phyloP scores from a whole-genome alignment of 495 filamentous ascomycete species.

The Xylaria nigripes region DNA sequence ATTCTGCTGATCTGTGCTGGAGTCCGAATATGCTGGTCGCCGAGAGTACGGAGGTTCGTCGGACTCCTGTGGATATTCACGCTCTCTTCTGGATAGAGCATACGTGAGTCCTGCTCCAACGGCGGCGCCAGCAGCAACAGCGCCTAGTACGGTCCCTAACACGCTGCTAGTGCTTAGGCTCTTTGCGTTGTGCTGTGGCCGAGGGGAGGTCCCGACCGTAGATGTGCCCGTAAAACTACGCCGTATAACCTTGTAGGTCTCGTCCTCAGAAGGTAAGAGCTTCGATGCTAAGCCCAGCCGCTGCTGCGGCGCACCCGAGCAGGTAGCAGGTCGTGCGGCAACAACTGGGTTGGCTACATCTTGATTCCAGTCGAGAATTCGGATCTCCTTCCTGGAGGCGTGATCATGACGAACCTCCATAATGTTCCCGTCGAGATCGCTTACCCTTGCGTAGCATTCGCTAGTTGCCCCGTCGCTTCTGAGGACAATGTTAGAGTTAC shows the following conservation, averaged over 20 bases:
- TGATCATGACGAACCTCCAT: slow-evolving; percentile 37
- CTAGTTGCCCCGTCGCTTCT: slow-evolving; percentile 10
- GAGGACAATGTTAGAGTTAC: slow-evolving; percentile 11
- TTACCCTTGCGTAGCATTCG: slow-evolving; percentile 29
- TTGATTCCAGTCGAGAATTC: slow-evolving; percentile 45
- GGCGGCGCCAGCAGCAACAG: slow-evolving; percentile 62
- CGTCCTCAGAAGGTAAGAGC: slow-evolving; percentile 12
- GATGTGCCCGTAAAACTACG: slow-evolving; percentile 30
- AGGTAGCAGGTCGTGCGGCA: slow-evolving; percentile 17
- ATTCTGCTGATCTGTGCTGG: slow-evolving; percentile 22
- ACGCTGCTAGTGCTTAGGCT: slow-evolving; percentile 35
- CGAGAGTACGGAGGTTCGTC: slow-evolving; percentile 26
- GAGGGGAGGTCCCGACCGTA: slow-evolving; percentile 25
- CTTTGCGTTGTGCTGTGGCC: slow-evolving; percentile 24
- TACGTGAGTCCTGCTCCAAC: slow-evolving; percentile 69
- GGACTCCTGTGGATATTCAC: slow-evolving; percentile 33
- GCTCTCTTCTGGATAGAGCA: slow-evolving; percentile 54
- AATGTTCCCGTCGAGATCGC: slow-evolving; percentile 46
- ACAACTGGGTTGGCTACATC: slow-evolving; percentile 28
- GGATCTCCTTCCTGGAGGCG: slow-evolving; percentile 34
- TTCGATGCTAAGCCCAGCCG: slow-evolving; percentile 12
- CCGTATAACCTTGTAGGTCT: slow-evolving; percentile 21
- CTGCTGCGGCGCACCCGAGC: slow-evolving; percentile 19
- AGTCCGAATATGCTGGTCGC: slow-evolving; percentile 33
- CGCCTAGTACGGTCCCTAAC: slow-evolving; percentile 59